Evolutionary conservation across 495 filamentous ascomycete species (phyloP).

Genomic region (Filosporella fistucella): DNA sequence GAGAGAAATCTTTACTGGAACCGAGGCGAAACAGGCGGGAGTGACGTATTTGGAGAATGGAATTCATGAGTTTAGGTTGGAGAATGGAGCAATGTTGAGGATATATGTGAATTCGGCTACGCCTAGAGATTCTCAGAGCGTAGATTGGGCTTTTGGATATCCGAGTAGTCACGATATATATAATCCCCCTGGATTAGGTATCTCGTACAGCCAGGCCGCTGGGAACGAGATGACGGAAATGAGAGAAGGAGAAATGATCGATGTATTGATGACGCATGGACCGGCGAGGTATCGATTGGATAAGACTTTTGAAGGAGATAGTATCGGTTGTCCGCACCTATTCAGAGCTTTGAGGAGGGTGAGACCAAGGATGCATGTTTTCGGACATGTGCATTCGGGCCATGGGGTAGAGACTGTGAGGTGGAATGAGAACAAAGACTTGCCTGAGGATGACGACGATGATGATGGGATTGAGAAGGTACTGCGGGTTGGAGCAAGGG

Average conservation of each 20-base stretch:
- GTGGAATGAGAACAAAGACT: conserved; percentile 35
- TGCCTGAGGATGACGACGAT: conserved; percentile 13
- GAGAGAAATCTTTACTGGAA: conserved; percentile 32
- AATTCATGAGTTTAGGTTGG: neutral
- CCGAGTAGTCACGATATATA: neutral
- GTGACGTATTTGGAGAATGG: neutral
- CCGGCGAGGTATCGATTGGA: conserved; percentile 61
- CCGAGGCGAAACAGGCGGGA: conserved; percentile 1
- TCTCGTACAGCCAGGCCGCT: neutral
- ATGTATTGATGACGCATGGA: conserved; percentile 70
- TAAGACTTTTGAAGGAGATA: conserved; percentile 24
- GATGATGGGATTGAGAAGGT: conserved; percentile 19
- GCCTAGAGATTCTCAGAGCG: neutral
- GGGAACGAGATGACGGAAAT: neutral
- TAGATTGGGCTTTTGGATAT: conserved; percentile 8
- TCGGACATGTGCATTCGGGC: conserved; percentile 71
- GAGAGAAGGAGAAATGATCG: conserved; percentile 36
- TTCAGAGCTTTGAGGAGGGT: conserved; percentile 52
- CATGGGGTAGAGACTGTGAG: conserved; percentile 59
- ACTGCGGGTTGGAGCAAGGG: conserved; percentile 33
- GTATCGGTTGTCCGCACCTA: conserved; percentile 54
- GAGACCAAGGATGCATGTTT: conserved; percentile 57
- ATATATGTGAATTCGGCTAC: conserved; percentile 1
- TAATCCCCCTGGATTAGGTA: neutral
- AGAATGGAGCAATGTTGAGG: neutral